phyloP scores from a whole-genome alignment of 129 eudicot genomes.

The Calendula officinalis region DNA sequence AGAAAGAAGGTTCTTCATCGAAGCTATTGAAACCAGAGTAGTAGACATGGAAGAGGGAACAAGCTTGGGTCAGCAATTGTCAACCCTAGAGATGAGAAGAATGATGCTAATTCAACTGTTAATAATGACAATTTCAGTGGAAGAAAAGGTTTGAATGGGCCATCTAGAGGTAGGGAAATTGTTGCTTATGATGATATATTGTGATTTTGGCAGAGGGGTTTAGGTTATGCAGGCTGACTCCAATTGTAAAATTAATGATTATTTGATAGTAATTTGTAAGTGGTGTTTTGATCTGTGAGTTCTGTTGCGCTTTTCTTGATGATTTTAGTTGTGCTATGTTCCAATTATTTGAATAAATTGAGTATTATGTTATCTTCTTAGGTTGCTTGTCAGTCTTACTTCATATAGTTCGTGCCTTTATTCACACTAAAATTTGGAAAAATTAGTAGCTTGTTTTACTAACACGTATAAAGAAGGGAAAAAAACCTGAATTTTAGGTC shows the following conservation, averaged over 20 bases:
- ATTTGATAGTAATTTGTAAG: conserved; percentile 18
- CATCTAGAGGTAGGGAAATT: conserved; percentile 77
- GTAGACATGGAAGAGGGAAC: conserved; percentile 84
- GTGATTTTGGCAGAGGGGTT: conserved; percentile 30
- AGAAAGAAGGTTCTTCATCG: conserved; percentile 50
- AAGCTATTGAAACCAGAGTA: conserved; percentile 72
- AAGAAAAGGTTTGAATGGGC: conserved; percentile 25
- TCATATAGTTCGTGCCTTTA: too few relatives aligned
- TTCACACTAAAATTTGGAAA: too few relatives aligned
- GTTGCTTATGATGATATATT: conserved; percentile 92
- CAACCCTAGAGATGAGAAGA: conserved; percentile 50
- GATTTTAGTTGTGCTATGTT: conserved; percentile 13
- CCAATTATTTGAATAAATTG: not conserved
- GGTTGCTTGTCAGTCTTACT: too few relatives aligned
- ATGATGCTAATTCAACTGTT: not conserved
- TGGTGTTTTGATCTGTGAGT: conserved; percentile 13
- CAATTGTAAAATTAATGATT: conserved; percentile 34
- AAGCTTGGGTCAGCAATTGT: conserved; percentile 73
- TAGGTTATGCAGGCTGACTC: too few relatives aligned
- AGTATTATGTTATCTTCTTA: not conserved
- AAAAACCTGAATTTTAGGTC: not conserved
- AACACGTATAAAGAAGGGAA: too few relatives aligned
- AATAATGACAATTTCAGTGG: conserved; percentile 14
- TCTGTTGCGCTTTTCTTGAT: not conserved
- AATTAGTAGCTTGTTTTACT: too few relatives aligned